Conservation (phyloP, 192 early-diverging fungal species). For the Neocallimastix lanati region DNA sequence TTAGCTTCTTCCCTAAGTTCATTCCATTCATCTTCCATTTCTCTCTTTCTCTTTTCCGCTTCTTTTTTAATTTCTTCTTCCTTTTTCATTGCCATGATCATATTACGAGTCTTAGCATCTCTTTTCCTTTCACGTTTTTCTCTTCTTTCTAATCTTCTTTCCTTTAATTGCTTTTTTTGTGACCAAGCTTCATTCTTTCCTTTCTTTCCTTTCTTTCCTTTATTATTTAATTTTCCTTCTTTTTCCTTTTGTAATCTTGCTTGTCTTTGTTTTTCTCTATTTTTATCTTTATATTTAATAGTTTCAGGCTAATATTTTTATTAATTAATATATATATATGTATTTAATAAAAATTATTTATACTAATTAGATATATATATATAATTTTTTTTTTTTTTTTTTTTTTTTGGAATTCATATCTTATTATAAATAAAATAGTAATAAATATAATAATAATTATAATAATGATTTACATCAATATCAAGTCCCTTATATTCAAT, state of each 20-base stretch:
- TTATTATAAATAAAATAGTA: slow-evolving; percentile 4
- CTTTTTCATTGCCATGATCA: slow-evolving; percentile 11
- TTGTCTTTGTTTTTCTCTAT: slow-evolving; percentile 43
- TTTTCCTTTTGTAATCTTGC: slow-evolving; percentile 21
- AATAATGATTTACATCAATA: slow-evolving; percentile 12
- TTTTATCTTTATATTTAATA: slow-evolving; percentile 52
- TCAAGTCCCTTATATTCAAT: slow-evolving; percentile 20
- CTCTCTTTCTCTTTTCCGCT: background rate
- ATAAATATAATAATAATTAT: slow-evolving; percentile 2
- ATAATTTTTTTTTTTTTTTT: too few relatives aligned
- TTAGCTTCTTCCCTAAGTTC: background rate
- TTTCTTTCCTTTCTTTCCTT: slow-evolving; percentile 1
- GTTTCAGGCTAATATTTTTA: slow-evolving; percentile 44
- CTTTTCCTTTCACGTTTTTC: slow-evolving; percentile 37
- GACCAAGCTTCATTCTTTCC: slow-evolving; percentile 44
- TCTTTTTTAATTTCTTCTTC: background rate
- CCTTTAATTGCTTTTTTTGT: slow-evolving; percentile 43
- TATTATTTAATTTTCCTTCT: slow-evolving; percentile 6
- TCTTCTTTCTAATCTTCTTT: slow-evolving; percentile 38
- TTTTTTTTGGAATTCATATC: too few relatives aligned
- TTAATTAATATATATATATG: too few relatives aligned
- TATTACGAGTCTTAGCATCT: slow-evolving; percentile 6
- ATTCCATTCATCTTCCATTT: background rate
- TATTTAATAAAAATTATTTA: too few relatives aligned
- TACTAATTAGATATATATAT: too few relatives aligned